Evolutionary conservation across 345 rosid species (phyloP).

Genomic region (Moringa oleifera): DNA sequence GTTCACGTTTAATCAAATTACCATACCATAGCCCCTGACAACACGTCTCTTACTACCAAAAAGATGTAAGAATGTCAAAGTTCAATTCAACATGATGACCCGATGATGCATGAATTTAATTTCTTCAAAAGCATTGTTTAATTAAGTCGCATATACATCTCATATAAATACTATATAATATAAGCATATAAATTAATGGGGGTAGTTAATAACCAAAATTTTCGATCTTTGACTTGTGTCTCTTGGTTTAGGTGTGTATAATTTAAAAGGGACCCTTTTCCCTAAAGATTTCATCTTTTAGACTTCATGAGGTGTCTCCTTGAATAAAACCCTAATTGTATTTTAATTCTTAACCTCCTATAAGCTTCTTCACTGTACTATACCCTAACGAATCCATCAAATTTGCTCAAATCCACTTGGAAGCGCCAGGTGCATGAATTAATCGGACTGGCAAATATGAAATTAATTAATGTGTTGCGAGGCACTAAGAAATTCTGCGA

Average conservation of each 20-base stretch:
- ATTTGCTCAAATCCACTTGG: too few relatives aligned
- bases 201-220: slow-evolving; percentile 28
- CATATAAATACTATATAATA: too few relatives aligned
- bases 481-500: too few relatives aligned
- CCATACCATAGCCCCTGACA: too few relatives aligned
- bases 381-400: background rate
- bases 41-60: background rate
- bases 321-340: background rate
- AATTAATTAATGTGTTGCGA: slow-evolving; percentile 12
- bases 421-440: too few relatives aligned
- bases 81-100: too few relatives aligned
- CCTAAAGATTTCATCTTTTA: slow-evolving; percentile 1
- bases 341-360: background rate
- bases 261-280: slow-evolving; percentile 31
- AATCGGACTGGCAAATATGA: background rate
- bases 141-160: too few relatives aligned
- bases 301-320: slow-evolving; percentile 7
- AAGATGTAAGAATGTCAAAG: too few relatives aligned
- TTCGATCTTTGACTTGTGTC: slow-evolving; percentile 34
- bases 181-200: too few relatives aligned
- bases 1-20: too few relatives aligned
- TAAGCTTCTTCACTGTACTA: background rate
- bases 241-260: slow-evolving; percentile 30
- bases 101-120: too few relatives aligned
- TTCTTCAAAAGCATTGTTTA: too few relatives aligned